Base-by-base conservation (phyloP, 2,329 filamentous ascomycete genomes). In the Clarireedia monteithiana region DNA sequence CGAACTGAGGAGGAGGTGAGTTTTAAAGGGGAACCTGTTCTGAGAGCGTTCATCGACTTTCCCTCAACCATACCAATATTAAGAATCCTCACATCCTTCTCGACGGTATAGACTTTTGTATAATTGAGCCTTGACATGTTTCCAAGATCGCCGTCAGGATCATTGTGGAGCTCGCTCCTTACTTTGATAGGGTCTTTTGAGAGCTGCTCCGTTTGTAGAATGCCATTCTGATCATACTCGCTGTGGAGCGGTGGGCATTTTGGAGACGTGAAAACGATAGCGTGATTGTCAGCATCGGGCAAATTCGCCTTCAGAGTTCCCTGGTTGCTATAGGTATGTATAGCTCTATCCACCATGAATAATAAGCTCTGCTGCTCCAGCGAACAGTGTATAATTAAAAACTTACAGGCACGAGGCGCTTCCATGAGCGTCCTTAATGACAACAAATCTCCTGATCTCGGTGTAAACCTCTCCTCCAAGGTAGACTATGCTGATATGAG, bases 61-160 rank as follows among this genome's bases (percentile, higher is more conserved):
- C 4, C 27, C 3, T 52, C 34, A 5, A 57, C 55, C 44, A 40
- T 57, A 3, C 63, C 62, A 26, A 64, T 59, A 7, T 62, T 63
- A 3, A 55, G 45, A 1, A 66, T 61, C 12, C 52, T 48, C 10
- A 61, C 52, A 30, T 61, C 59, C 17, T 66, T 57, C 27, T 66
- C 64, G 10, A 66, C 56, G 2, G 62, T 65, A 38, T 66, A 65
- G 6, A 65, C 48, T 23, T 65, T 66, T n/a, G 54, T 62, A 45
- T 65, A 66, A 36, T 66, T 66, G 5, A 66, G n/a, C 17, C 63
- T 54, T 9, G 62, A 64, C 12, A 26, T 7, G 15, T 5, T 0
- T 6, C 44, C 4, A 12, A 58, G 34, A 5, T 48, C 52, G 14
- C 26, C 14, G 10, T 26, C 15, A 10, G 14, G 15, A 2, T 30